Conservation (phyloP, 2,329 filamentous ascomycete genomes). For the Epichloe sp. region DNA sequence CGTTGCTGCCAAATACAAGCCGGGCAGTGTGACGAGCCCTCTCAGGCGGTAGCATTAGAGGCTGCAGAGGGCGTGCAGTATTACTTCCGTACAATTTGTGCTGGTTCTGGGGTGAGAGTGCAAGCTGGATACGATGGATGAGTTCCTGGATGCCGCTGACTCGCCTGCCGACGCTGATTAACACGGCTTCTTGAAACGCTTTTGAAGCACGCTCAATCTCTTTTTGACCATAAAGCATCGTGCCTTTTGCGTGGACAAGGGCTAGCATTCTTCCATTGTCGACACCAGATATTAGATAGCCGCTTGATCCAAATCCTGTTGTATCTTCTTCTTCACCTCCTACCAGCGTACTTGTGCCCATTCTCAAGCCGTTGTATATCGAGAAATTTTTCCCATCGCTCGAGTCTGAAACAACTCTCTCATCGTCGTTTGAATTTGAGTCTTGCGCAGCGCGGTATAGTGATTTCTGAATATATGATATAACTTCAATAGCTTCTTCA, state of each 20-base stretch:
- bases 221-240: slow-evolving; percentile 86
- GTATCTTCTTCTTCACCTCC: slow-evolving; percentile 1
- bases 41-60: slow-evolving; percentile 71
- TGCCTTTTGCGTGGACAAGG: slow-evolving; percentile 95
- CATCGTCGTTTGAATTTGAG: not conserved
- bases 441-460: slow-evolving; percentile 29
- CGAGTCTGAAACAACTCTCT: not conserved
- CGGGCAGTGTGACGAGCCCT: slow-evolving; percentile 71
- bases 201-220: slow-evolving; percentile 68
- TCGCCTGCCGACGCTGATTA: slow-evolving; percentile 68
- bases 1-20: slow-evolving; percentile 64
- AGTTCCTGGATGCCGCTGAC: slow-evolving; percentile 62
- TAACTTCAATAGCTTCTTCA: slow-evolving; percentile 75
- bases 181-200: slow-evolving; percentile 87
- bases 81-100: slow-evolving; percentile 6
- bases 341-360: not conserved
- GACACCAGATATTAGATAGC: slow-evolving; percentile 68
- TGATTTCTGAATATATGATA: slow-evolving; percentile 68
- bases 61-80: slow-evolving; percentile 19
- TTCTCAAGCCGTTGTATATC: not conserved
- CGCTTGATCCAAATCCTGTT: slow-evolving; percentile 29
- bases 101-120: slow-evolving; percentile 36
- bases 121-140: slow-evolving; percentile 62
- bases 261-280: slow-evolving; percentile 90
- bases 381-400: not conserved